These are phyloP conservation scores for Immersiporthe knoxdaviesiana DNA, from an alignment of 2,329 filamentous ascomycete genomes.

Conservation along the genomic window DNA sequence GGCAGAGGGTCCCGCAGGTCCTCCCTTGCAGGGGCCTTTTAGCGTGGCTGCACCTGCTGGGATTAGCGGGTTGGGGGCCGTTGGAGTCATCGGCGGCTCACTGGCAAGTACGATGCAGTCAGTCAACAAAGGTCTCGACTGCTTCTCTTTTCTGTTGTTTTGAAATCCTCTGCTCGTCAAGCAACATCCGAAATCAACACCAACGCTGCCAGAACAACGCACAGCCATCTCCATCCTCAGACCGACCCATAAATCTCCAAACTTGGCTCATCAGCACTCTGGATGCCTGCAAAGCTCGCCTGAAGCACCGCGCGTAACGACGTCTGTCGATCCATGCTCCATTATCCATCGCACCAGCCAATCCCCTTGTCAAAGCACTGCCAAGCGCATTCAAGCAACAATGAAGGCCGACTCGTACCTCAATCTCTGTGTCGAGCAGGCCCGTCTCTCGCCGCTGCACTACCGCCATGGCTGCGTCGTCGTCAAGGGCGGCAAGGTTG, in stretches of 20 bases:
- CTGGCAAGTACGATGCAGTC: background rate
- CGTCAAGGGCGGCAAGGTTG: conserved; percentile 56
- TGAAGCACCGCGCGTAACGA: conserved; percentile 1
- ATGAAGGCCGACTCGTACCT: conserved; percentile 47
- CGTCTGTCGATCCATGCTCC: background rate
- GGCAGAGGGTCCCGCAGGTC: background rate
- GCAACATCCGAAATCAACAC: conserved; percentile 12
- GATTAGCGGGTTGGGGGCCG: background rate
- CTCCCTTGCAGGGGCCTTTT: background rate
- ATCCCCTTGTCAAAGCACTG: background rate
- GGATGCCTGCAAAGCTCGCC: background rate
- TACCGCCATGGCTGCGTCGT: conserved; percentile 52
- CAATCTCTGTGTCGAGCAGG: conserved; percentile 55
- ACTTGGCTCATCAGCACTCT: background rate
- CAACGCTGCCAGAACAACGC: background rate
- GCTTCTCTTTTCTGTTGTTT: no score
- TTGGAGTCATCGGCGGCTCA: background rate
- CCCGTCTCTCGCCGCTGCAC: conserved; percentile 51
- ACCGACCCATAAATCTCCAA: background rate
- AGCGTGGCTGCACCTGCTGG: background rate
- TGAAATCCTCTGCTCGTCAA: conserved; percentile 10
- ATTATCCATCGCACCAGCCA: background rate
- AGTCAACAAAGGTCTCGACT: background rate
- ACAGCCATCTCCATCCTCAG: background rate
- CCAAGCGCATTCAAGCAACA: conserved; percentile 19